These are phyloP conservation scores for Coemansia biformis DNA, from an alignment of 192 early-diverging fungal species.

Conservation along the genomic window DNA sequence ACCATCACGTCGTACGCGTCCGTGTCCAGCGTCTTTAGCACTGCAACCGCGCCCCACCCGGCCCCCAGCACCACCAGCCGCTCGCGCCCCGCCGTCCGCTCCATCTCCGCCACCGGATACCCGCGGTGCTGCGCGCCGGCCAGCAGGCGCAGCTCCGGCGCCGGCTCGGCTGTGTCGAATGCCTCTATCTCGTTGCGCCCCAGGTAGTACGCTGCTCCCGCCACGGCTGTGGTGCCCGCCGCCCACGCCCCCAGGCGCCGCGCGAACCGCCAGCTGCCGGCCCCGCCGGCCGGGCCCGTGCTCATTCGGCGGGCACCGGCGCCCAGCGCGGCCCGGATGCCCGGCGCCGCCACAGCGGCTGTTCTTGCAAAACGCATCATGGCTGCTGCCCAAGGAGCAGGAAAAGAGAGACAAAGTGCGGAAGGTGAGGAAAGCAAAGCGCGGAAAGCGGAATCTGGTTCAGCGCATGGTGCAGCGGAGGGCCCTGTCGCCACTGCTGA, in stretches of 20 bases:
- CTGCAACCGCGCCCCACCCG: slow-evolving; percentile 51
- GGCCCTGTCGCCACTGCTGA: too few species aligned
- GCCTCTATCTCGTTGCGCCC: slow-evolving; percentile 38
- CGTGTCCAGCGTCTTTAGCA: slow-evolving; percentile 66
- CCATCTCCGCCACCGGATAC: slow-evolving; percentile 22
- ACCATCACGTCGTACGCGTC: slow-evolving; percentile 71
- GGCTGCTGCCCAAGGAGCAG: neutral
- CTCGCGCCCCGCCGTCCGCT: slow-evolving; percentile 21
- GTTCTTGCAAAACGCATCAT: neutral
- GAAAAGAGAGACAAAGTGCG: too few species aligned
- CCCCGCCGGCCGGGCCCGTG: neutral
- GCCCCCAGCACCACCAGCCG: slow-evolving; percentile 49
- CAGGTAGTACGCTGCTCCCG: slow-evolving; percentile 16
- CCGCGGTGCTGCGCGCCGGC: slow-evolving; percentile 11
- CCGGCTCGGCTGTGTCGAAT: slow-evolving; percentile 34
- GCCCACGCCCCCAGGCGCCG: slow-evolving; percentile 26
- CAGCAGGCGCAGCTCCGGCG: slow-evolving; percentile 24
- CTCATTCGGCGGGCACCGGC: neutral
- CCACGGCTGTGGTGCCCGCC: slow-evolving; percentile 8
- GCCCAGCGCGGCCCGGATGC: too few species aligned
- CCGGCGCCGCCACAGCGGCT: too few species aligned
- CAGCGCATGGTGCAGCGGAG: too few species aligned
- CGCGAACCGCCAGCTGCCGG: slow-evolving; percentile 13
- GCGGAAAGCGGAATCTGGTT: too few species aligned
- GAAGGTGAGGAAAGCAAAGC: too few species aligned